Conservation (phyloP, 192 early-diverging fungal species). For the Rhizoclosmatium globosum region DNA sequence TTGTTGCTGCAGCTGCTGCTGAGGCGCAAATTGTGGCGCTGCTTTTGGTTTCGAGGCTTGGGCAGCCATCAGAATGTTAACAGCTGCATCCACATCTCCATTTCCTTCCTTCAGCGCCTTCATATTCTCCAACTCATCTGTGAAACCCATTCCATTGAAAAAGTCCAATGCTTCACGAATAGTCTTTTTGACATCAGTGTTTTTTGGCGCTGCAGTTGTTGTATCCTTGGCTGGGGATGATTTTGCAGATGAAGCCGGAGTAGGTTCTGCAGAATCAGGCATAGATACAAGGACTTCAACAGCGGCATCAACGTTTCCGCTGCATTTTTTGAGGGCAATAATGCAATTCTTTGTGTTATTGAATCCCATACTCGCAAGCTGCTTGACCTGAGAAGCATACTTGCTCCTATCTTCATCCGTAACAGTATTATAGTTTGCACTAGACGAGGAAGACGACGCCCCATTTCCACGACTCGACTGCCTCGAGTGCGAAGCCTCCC, state of each 20-base stretch:
- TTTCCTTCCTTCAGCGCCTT: conserved; percentile 73
- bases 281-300: conserved; percentile 64
- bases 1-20: too few species aligned
- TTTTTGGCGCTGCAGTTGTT: not conserved
- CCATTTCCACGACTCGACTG: not conserved
- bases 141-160: conserved; percentile 78
- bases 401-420: conserved; percentile 17
- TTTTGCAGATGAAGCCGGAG: not conserved
- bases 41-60: not conserved
- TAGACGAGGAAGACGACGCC: not conserved
- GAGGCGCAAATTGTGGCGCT: not conserved
- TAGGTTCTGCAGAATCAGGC: conserved; percentile 3
- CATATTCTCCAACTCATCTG: conserved; percentile 69
- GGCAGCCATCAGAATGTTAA: conserved; percentile 56
- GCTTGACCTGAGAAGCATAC: conserved; percentile 40
- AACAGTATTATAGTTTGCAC: not conserved
- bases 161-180: conserved; percentile 44
- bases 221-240: not conserved
- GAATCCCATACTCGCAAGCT: conserved; percentile 80
- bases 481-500: not conserved
- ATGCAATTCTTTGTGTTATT: conserved; percentile 71
- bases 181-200: conserved; percentile 40
- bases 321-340: conserved; percentile 71
- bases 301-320: conserved; percentile 76
- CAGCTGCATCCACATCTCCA: conserved; percentile 80